These are phyloP conservation scores for Biscogniauxia marginata DNA, from an alignment of 2,329 filamentous ascomycete genomes.

Conservation along the genomic window DNA sequence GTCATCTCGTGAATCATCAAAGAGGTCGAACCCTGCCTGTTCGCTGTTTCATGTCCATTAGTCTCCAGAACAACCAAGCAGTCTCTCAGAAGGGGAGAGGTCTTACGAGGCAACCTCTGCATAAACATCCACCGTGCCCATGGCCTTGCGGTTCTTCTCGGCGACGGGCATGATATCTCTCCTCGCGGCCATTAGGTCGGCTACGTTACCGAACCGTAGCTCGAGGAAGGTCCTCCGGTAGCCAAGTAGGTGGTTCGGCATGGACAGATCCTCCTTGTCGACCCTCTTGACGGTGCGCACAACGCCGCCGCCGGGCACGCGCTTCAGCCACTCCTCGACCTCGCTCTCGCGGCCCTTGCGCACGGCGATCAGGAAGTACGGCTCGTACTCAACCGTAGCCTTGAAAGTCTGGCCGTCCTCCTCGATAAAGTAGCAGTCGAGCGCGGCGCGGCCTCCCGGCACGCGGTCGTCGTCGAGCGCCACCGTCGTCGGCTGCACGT, in stretches of 20 bases:
- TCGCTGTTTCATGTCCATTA: slow-evolving; percentile 20
- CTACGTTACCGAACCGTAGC: slow-evolving; percentile 83
- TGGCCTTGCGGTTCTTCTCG: slow-evolving; percentile 93
- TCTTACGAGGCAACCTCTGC: slow-evolving; percentile 87
- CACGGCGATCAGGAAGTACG: slow-evolving; percentile 90
- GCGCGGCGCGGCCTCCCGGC: slow-evolving; percentile 79
- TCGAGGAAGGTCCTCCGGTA: slow-evolving; percentile 87
- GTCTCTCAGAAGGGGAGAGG: not conserved
- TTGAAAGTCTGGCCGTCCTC: slow-evolving; percentile 90
- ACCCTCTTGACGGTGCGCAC: slow-evolving; percentile 75
- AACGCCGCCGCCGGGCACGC: slow-evolving; percentile 73
- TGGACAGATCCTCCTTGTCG: slow-evolving; percentile 88
- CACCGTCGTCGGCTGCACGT: slow-evolving; percentile 86
- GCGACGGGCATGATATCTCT: slow-evolving; percentile 85
- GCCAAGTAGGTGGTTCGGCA: slow-evolving; percentile 94
- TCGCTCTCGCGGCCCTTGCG: slow-evolving; percentile 86
- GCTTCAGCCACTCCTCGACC: slow-evolving; percentile 91
- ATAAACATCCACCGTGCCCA: slow-evolving; percentile 97
- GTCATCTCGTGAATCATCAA: slow-evolving; percentile 82
- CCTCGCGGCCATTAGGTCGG: slow-evolving; percentile 79
- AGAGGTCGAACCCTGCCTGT: slow-evolving; percentile 72
- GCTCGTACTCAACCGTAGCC: slow-evolving; percentile 92
- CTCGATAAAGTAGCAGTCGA: slow-evolving; percentile 97
- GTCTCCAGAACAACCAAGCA: too few species aligned
- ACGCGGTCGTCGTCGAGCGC: slow-evolving; percentile 71